phyloP scores from a whole-genome alignment of 257 asterid species.

The Mitragyna speciosa region DNA sequence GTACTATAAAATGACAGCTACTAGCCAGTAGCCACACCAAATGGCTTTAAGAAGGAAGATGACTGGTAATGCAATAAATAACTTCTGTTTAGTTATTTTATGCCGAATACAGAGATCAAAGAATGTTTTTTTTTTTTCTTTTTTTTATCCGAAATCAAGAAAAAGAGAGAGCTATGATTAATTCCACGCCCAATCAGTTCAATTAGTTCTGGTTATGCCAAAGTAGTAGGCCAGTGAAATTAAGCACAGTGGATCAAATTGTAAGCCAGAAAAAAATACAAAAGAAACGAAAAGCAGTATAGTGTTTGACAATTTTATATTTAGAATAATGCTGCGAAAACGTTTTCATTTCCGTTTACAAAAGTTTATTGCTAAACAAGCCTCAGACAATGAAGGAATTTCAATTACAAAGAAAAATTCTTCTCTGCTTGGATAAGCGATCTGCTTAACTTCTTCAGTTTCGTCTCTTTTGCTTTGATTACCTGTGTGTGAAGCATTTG shows the following conservation, averaged over 20 bases:
- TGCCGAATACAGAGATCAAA: no score
- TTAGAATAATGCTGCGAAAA: neutral
- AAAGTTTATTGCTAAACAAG: neutral
- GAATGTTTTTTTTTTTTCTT: no score
- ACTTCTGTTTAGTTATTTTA: no score
- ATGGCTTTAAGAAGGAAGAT: no score
- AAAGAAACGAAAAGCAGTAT: neutral
- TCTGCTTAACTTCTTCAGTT: constrained; percentile 10
- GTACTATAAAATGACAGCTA: no score
- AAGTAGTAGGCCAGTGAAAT: neutral
- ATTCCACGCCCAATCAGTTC: no score
- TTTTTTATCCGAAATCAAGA: no score
- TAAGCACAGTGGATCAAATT: neutral
- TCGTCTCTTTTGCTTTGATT: neutral
- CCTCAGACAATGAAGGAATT: neutral
- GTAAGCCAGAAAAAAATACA: neutral
- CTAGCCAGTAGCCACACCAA: no score
- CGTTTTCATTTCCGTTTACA: neutral
- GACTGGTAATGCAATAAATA: no score
- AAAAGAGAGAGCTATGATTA: no score
- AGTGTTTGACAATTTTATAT: neutral
- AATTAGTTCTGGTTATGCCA: neutral
- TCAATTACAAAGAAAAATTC: neutral
- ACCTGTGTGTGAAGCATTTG: neutral
- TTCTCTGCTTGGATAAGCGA: constrained; percentile 7